Base-by-base conservation (phyloP, 148 eudicot species). In the Rhododendron mucronatum region DNA sequence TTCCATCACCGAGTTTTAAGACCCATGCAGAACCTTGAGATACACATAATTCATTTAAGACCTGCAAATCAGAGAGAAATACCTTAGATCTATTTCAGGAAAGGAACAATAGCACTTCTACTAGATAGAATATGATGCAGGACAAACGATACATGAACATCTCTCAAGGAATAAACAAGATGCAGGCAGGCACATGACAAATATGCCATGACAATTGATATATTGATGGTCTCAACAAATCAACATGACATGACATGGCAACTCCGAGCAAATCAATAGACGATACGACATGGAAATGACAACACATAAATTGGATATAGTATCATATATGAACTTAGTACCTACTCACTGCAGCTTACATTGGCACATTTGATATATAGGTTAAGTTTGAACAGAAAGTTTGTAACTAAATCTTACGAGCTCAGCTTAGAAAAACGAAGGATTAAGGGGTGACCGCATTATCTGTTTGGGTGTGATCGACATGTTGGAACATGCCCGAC, bases 21-120 rank as follows among this genome's bases (percentile, higher is more conserved):
- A 91, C 88, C 96, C 98, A 95, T 28, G 89, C 91, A 80, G 93
- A 90, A 41, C 91, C 92, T 86, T 92, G 87, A n/a, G 92, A 87
- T 61, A 88, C 82, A 50, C 98, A 95, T 39, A 92, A 78, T 84
- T 95, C 98, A 45, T 35, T 84, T 33, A 93, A 82, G n/a, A 93
- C 94, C 98, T 94, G 93, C 86, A 86, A 53, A 83, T 45, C 45
- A 76, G 67, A 71, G 1, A 51, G 21, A 83, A 67, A 69, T n/a
- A 23, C 2, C 23, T 23, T 75, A 16, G 11, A 51, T 41, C 83
- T 44, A 39, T 37, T 48, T 35, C 45, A 28, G 35, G 21, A 7
- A 77, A 47, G 65, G 18, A 30, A 59, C 65, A 59, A 59, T 1
- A 59, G 59, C 18, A 75, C 59, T 51, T 48, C 8, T 65, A 57